These are phyloP conservation scores for Globisporangium radiosum DNA, from an alignment of 352 stramenopile genomes.

Conservation along the genomic window DNA sequence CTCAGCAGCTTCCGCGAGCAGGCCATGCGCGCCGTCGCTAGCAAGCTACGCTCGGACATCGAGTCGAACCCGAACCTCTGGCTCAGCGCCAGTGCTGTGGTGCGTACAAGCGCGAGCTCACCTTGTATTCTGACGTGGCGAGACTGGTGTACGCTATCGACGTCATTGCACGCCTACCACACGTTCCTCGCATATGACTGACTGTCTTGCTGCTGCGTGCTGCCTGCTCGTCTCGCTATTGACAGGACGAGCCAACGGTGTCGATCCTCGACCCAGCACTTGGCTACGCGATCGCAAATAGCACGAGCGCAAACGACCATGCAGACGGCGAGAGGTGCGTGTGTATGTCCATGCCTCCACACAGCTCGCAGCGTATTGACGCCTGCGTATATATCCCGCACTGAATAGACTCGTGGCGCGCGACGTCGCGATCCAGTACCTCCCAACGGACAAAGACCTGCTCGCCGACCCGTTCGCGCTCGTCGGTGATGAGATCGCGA, in stretches of 20 bases:
- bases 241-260: slow-evolving; percentile 73
- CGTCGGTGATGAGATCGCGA: slow-evolving; percentile 87
- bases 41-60: slow-evolving; percentile 57
- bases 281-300: slow-evolving; percentile 45
- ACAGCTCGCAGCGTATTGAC: neutral
- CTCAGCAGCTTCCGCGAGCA: slow-evolving; percentile 60
- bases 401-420: slow-evolving; percentile 9
- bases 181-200: neutral
- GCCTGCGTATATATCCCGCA: neutral
- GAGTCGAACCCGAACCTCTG: slow-evolving; percentile 79
- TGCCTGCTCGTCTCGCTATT: neutral
- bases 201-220: neutral
- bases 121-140: neutral
- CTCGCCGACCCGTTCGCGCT: slow-evolving; percentile 91
- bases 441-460: slow-evolving; percentile 40
- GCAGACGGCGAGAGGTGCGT: slow-evolving; percentile 35
- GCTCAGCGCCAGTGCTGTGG: slow-evolving; percentile 70
- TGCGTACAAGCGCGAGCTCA: slow-evolving; percentile 19
- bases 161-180: neutral
- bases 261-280: slow-evolving; percentile 71
- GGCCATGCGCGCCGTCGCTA: slow-evolving; percentile 48
- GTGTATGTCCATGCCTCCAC: neutral
- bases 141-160: no score
- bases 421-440: slow-evolving; percentile 34
- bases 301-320: slow-evolving; percentile 29